Evolutionary conservation across 495 filamentous ascomycete genomes (phyloP), one percentile per base, ranked within the genome.

Genomic region (Cryomyces minteri): DNA sequence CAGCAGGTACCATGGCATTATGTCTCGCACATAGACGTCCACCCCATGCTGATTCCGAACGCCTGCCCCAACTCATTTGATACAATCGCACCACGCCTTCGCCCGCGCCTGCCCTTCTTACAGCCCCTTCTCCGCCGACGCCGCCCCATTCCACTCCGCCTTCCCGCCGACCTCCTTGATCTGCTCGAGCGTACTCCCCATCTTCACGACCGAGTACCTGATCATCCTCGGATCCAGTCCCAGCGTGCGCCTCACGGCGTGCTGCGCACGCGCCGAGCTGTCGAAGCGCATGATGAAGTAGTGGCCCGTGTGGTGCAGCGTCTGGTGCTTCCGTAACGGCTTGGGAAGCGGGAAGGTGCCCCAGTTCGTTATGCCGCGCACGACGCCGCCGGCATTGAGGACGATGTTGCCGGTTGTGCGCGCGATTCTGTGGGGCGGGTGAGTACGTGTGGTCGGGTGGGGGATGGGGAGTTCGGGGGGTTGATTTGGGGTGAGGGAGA

Each of bases 261-360:
- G 62, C 65, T 96, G 88, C 10, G 80, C 79, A 37, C 63, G 49
- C 25, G 74, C 71, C 39, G 73, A 75, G 32, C 78, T 56, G 61
- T 98, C 90, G 66, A 92, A 98, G 49, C 90, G 84, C 85, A 98
- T 84, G 57, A 93, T 77, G 68, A 98, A 98, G 69, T 96, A 93
- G 63, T 95, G 87, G 32, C 92, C 90, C 33, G 72, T 69, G 44
- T 73, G 74, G 68, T 96, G 80, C 45, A 71, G 71, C 46, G 77
- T 73, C 64, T 94, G 84, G 63, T 88, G 80, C 58, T 76, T 76
- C 50, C 70, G 77, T 44, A 74, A 72, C 49, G 62, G 61, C 50
- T 73, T 77, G 31, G 90, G 90, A 11, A 98, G 77, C 8, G 77
- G 64, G 67, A 88, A 93, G 48, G 77, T 68, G 55, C 92, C 92